Percentiles rank a stretch among this genome's conserved stretches.
phyloP scores from a whole-genome alignment of 768 basidiomycete genomes.

The Trametes meyenii region DNA sequence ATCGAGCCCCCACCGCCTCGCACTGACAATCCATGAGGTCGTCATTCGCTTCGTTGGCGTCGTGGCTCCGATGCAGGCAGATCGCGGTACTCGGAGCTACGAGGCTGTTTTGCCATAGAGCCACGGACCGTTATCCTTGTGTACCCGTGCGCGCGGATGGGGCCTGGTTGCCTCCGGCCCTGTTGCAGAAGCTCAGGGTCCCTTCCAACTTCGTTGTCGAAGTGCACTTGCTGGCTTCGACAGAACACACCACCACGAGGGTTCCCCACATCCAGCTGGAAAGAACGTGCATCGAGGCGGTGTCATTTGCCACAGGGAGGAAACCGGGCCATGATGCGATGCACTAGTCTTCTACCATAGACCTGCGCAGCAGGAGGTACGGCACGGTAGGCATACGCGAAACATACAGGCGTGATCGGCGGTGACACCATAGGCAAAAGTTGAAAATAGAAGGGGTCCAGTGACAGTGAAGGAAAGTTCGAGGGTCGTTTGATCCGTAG shows the following conservation, averaged over 20 bases:
- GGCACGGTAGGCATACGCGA: neutral
- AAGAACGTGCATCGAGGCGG: neutral
- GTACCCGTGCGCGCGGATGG: neutral
- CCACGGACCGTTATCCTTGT: neutral
- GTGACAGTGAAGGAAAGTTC: neutral
- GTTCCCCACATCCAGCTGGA: neutral
- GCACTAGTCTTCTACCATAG: neutral
- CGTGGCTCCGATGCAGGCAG: neutral
- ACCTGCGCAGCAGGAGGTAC: neutral
- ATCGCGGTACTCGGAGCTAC: neutral
- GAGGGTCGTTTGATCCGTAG: neutral
- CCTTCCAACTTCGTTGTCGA: neutral
- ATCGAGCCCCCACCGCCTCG: neutral
- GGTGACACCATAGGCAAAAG: neutral
- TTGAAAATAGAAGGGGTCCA: neutral
- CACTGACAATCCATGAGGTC: neutral
- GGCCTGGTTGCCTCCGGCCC: neutral
- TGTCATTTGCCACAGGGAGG: neutral
- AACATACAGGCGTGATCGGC: neutral
- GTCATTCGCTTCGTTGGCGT: neutral
- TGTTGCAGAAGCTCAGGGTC: neutral
- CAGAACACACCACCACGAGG: neutral
- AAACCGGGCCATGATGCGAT: neutral
- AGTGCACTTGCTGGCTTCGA: neutral
- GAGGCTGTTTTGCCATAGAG: constrained; percentile 12